Percentiles rank a stretch among this genome's conserved stretches.
These are phyloP conservation scores for Coelastrella sp. DNA, from an alignment of 139 green algal species.

Conservation along the genomic window DNA sequence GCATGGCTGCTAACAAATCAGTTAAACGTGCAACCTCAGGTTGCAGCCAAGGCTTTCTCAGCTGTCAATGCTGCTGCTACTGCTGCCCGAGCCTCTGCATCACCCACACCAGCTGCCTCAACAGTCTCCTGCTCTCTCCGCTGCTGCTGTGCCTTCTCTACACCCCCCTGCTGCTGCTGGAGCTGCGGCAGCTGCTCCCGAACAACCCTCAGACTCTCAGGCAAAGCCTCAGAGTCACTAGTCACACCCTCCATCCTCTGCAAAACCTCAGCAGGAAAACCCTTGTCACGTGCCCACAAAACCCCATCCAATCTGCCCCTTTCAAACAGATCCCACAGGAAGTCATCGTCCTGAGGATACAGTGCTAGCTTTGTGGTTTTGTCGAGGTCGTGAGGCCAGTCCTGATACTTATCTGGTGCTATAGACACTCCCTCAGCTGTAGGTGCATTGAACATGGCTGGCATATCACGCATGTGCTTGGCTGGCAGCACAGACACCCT, in stretches of 20 bases:
- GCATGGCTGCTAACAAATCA: too few relatives aligned
- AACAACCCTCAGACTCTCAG: not conserved
- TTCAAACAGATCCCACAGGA: slow-evolving; percentile 34
- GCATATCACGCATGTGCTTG: slow-evolving; percentile 7
- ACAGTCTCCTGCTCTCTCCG: not conserved
- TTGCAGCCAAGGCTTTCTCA: not conserved
- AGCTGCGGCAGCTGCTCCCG: not conserved
- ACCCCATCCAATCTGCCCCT: slow-evolving; percentile 5
- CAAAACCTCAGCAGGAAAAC: slow-evolving; percentile 23
- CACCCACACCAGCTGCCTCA: not conserved
- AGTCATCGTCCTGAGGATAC: not conserved
- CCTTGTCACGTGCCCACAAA: not conserved
- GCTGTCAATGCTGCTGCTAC: not conserved
- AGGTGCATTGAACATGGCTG: slow-evolving; percentile 30
- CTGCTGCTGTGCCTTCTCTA: not conserved
- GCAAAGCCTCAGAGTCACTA: not conserved
- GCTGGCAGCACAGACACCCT: slow-evolving; percentile 20
- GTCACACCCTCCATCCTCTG: not conserved
- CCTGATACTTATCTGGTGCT: slow-evolving; percentile 30
- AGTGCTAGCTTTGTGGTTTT: slow-evolving; percentile 29
- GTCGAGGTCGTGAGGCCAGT: slow-evolving; percentile 21
- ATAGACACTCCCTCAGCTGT: not conserved
- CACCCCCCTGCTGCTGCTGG: not conserved
- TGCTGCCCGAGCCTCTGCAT: not conserved
- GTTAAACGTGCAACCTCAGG: too few relatives aligned